Evolutionary conservation across 1,284 basidiomycete genomes (phyloP), one percentile per base, ranked within the genome.

Genomic region (Ceratobasidium sp.): DNA sequence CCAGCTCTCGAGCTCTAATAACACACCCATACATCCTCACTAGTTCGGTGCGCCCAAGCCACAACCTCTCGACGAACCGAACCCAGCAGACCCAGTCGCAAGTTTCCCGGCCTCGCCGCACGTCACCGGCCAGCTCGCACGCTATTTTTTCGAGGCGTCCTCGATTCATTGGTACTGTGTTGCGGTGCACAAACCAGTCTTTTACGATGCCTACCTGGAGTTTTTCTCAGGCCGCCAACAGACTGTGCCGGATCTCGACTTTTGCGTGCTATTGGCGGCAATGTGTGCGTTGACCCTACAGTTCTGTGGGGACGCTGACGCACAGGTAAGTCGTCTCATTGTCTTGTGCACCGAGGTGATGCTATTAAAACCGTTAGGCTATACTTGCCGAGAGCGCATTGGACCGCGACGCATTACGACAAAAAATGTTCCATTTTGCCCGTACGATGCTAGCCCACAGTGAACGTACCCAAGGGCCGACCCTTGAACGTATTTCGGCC

Each of bases 111-210:
- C 69, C 26, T 73, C 69, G 11, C 69, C 69, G 5, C 69, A 73
- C 33, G 69, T 73, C 53, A 73, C 69, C n/a, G 69, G 69, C n/a
- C 69, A 73, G 49, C 69, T 73, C n/a, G 69, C 69, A 15, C 56
- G 69, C 15, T 73, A 73, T 33, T 73, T 73, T 63, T 73, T 73
- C 37, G 69, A 73, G 23, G 69, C 69, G 45, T 73, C 69, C 13
- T 73, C 69, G 10, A 73, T 73, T 17, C 69, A 73, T 20, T 73
- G 69, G 69, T 73, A 73, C 31, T 73, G 69, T 49, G 69, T 73
- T 20, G 69, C 69, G 3, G 69, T 73, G 15, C 69, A 73, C 45
- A 73, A 73, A 47, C 69, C 69, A 4, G 69, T 73, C 0, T 73
- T 73, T 28, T 73, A 73, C 42, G 69, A 73, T 28, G 69, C 69